A percentile compares a stretch with the other conserved stretches of the same genome.
phyloP scores from a whole-genome alignment of 2,329 filamentous ascomycete species.

The Colletotrichum tropicicola region DNA sequence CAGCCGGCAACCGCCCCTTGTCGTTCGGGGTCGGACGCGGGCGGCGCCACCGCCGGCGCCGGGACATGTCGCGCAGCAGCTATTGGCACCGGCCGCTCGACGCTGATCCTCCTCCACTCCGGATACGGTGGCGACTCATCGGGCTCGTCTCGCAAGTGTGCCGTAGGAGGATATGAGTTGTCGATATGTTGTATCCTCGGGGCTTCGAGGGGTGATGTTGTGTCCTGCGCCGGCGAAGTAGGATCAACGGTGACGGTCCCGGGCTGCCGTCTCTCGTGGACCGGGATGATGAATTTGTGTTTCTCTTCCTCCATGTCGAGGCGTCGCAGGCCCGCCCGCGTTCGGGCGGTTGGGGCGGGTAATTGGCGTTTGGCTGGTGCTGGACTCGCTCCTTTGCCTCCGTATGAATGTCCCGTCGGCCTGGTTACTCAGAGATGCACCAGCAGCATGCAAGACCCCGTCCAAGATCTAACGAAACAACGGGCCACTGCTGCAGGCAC shows the following conservation, averaged over 20 bases:
- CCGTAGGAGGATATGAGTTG: slow-evolving; percentile 13
- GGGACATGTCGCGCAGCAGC: slow-evolving; percentile 1
- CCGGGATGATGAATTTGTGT: slow-evolving; percentile 28
- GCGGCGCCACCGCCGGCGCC: slow-evolving; percentile 4
- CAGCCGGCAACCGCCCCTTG: not conserved
- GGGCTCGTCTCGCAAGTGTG: slow-evolving; percentile 2
- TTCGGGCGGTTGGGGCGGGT: not conserved
- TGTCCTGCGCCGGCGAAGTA: not conserved
- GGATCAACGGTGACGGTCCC: slow-evolving; percentile 5
- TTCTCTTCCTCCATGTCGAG: slow-evolving; percentile 27
- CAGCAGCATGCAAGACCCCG: slow-evolving; percentile 8
- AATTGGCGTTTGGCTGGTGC: not conserved
- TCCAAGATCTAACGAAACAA: slow-evolving; percentile 1
- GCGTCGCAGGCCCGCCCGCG: slow-evolving; percentile 7
- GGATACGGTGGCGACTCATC: slow-evolving; percentile 13
- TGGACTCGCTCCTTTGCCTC: not conserved
- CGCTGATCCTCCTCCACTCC: slow-evolving; percentile 9
- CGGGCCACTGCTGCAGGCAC: slow-evolving; percentile 13
- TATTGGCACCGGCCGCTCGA: not conserved
- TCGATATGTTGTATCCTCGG: slow-evolving; percentile 24
- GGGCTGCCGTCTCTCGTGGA: slow-evolving; percentile 20
- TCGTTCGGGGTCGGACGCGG: not conserved
- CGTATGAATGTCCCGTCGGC: not conserved
- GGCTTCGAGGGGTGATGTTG: not conserved
- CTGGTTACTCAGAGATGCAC: not conserved